Percentiles rank a stretch among this genome's conserved stretches.
phyloP scores from a whole-genome alignment of 2,329 filamentous ascomycete genomes.

The Biscogniauxia mediterranea region DNA sequence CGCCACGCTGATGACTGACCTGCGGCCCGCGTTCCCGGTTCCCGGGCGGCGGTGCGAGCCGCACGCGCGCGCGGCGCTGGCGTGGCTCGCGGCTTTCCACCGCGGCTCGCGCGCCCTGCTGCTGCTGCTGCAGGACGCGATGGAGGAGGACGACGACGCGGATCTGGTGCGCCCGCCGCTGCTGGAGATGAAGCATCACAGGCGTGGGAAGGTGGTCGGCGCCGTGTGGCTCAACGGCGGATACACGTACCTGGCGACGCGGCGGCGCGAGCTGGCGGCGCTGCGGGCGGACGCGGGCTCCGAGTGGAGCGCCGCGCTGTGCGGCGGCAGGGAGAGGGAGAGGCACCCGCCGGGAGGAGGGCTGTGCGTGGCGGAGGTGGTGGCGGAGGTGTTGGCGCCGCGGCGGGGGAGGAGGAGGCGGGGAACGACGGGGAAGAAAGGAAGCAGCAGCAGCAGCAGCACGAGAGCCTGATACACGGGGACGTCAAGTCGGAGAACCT shows the following conservation, averaged over 20 bases:
- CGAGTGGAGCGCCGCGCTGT: slow-evolving; percentile 56
- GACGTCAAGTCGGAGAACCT: slow-evolving; percentile 71
- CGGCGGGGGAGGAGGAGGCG: slow-evolving; percentile 32
- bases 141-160: too few relatives aligned
- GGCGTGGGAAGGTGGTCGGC: too few relatives aligned
- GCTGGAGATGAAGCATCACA: slow-evolving; percentile 16
- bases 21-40: slow-evolving; percentile 49
- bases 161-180: slow-evolving; percentile 53
- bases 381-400: slow-evolving; percentile 50
- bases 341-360: slow-evolving; percentile 33
- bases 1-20: slow-evolving; percentile 58
- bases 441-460: too few relatives aligned
- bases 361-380: slow-evolving; percentile 46
- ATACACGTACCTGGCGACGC: slow-evolving; percentile 67
- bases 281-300: slow-evolving; percentile 46
- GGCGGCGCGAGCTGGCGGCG: slow-evolving; percentile 52
- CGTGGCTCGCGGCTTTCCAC: slow-evolving; percentile 65
- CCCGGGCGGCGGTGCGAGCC: slow-evolving; percentile 48
- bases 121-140: slow-evolving; percentile 21
- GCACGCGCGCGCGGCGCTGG: slow-evolving; percentile 53
- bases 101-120: slow-evolving; percentile 46
- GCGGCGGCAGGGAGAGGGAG: slow-evolving; percentile 28
- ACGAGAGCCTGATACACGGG: slow-evolving; percentile 62
- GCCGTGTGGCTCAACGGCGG: slow-evolving; percentile 63
- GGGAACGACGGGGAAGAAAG: too few relatives aligned